A percentile compares a stretch with the other conserved stretches of the same genome.
phyloP scores from a whole-genome alignment of 148 eudicot species.

The Nepenthes mirabilis region DNA sequence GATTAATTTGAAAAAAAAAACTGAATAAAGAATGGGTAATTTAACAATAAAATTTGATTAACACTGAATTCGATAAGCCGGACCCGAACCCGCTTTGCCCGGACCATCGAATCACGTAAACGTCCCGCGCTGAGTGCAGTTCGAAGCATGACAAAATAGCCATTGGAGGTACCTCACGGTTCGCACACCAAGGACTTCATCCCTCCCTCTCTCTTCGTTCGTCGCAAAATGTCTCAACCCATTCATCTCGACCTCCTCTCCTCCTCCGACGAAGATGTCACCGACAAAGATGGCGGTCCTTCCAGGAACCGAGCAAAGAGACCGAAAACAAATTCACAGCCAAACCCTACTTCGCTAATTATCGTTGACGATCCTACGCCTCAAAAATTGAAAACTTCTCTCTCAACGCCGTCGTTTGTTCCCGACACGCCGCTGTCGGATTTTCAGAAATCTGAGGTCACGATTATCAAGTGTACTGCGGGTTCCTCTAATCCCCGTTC shows the following conservation, averaged over 20 bases:
- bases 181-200: background rate
- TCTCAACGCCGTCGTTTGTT: constrained; percentile 20
- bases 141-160: no score
- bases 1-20: no score
- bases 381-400: constrained; percentile 8
- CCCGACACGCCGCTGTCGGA: constrained; percentile 38
- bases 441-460: constrained; percentile 12
- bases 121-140: constrained; percentile 6
- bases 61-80: no score
- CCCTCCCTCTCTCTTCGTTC: constrained; percentile 1
- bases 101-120: no score
- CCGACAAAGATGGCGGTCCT: constrained; percentile 4
- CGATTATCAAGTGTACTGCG: constrained; percentile 12
- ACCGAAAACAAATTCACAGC: constrained; percentile 9
- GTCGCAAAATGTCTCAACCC: constrained; percentile 20
- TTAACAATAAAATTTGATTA: no score
- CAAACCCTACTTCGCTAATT: constrained; percentile 16
- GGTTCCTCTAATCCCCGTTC: constrained; percentile 8
- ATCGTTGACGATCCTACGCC: constrained; percentile 38
- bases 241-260: constrained; percentile 27
- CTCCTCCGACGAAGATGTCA: constrained; percentile 27
- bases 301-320: constrained; percentile 9
- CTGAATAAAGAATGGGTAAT: no score
- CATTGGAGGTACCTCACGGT: constrained; percentile 1
- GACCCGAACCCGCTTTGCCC: no score